Percentiles rank a stretch among this genome's conserved stretches.
Conservation (phyloP, 2,329 filamentous ascomycete genomes). For the Colletotrichum navitas region DNA sequence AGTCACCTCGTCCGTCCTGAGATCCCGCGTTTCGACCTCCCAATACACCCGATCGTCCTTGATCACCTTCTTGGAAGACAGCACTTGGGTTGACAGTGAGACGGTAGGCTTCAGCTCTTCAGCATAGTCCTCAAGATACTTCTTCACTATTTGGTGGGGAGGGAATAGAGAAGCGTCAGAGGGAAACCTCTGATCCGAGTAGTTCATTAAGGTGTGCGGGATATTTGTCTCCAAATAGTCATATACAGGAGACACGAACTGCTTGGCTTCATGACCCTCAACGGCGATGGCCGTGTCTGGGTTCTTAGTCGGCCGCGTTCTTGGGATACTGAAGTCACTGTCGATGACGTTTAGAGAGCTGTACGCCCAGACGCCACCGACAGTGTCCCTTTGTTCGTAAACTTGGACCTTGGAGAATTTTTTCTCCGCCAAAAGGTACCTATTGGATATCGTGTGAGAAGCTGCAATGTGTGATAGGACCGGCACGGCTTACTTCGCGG, state of each 20-base stretch:
- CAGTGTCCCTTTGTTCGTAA: constrained; percentile 75
- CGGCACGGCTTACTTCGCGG: constrained; percentile 56
- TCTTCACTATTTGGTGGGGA: constrained; percentile 69
- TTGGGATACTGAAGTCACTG: constrained; percentile 43
- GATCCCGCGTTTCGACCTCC: constrained; percentile 57
- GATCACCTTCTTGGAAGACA: constrained; percentile 53
- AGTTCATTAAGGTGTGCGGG: constrained; percentile 78
- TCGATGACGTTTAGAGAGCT: constrained; percentile 49
- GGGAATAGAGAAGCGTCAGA: constrained; percentile 74
- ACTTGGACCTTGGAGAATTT: constrained; percentile 73
- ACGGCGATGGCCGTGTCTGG: constrained; percentile 59
- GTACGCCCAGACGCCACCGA: constrained; percentile 82
- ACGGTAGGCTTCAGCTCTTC: constrained; percentile 69
- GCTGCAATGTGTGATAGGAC: not conserved
- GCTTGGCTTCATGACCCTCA: constrained; percentile 49
- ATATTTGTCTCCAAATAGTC: constrained; percentile 82
- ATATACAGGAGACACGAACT: constrained; percentile 77
- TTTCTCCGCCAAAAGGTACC: constrained; percentile 75
- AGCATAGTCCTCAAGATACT: constrained; percentile 76
- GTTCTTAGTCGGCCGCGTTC: constrained; percentile 48
- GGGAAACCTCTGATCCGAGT: constrained; percentile 72
- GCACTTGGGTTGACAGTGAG: constrained; percentile 72
- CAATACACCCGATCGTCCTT: constrained; percentile 55
- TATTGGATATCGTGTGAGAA: constrained; percentile 49
- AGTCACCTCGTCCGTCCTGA: constrained; percentile 45